Evolutionary conservation across 1,139 yeast species (phyloP).

Genomic region (Yamadazyma songkhlaensis): DNA sequence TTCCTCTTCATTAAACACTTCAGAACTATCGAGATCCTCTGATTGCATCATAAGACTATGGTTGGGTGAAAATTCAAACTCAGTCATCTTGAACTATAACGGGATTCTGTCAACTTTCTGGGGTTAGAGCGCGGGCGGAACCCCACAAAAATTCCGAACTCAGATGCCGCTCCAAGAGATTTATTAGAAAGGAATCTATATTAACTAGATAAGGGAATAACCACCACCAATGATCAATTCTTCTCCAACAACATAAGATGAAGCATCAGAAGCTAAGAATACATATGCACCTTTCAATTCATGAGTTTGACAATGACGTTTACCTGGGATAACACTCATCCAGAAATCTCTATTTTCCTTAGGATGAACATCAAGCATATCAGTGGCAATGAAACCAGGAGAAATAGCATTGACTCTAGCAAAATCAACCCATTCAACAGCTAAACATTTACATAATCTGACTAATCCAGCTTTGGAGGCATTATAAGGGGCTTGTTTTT

Average conservation of each 20-base stretch:
- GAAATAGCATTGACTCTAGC: constrained; percentile 56
- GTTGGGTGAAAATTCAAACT: too few species aligned
- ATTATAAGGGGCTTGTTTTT: constrained; percentile 54
- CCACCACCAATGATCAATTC: constrained; percentile 59
- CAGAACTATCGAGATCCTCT: neutral
- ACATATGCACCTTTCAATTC: constrained; percentile 57
- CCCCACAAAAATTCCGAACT: too few species aligned
- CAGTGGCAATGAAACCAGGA: constrained; percentile 56
- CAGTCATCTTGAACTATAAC: too few species aligned
- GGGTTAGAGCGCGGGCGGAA: too few species aligned
- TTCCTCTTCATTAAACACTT: neutral
- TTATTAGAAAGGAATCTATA: too few species aligned
- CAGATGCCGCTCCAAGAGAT: too few species aligned
- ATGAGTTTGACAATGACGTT: constrained; percentile 50
- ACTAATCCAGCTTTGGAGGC: constrained; percentile 56
- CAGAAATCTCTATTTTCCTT: constrained; percentile 27
- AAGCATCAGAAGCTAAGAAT: constrained; percentile 48
- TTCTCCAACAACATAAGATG: constrained; percentile 53
- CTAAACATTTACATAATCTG: constrained; percentile 51
- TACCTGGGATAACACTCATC: constrained; percentile 46
- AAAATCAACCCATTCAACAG: constrained; percentile 53
- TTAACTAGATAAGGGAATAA: constrained; percentile 21
- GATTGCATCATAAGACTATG: too few species aligned
- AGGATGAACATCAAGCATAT: constrained; percentile 48
- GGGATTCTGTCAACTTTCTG: too few species aligned